Evolutionary conservation across 2,329 filamentous ascomycete genomes (phyloP), one percentile per base, ranked within the genome.

Genomic region (Aureobasidium vineae): DNA sequence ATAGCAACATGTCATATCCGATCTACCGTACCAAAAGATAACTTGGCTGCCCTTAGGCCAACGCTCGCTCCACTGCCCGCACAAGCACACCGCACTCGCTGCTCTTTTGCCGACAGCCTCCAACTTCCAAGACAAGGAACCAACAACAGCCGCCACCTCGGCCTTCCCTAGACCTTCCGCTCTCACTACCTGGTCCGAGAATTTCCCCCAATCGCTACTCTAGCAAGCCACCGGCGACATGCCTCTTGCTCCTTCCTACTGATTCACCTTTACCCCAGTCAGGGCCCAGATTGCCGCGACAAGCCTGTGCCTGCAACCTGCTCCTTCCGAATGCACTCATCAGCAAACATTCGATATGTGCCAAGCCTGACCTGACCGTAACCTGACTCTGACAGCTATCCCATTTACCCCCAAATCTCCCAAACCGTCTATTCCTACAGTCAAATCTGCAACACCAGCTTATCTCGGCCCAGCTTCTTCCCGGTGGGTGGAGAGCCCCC

Each of bases 1-100:
- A 61, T 61, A 61, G 21, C 36, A 45, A 59, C 40, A 59, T 59
- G 54, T 59, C 54, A 59, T 59, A 31, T 45, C 54, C 54, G 54
- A 59, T 59, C 54, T 43, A 59, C 54, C 54, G 54, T 59, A 43
- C 21, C 38, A 19, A n/a, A 43, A 31, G 54, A 56, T 56, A 56
- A 56, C 53, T 56, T 56, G 53, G 53, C 53, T 41, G 36, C 6
- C 3, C 23, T 41, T 56, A 56, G 53, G 33, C 21, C 33, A 56
- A 56, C 53, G 53, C 53, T 56, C 53, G 53, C 33, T 56, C 53
- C 50, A 19, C 31, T 15, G n/a, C 53, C 21, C 33, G 52, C 53
- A 41, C 33, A 41, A 36, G 11, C 15, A 40, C 54, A 26, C 54
- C 36, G 54, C 53, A 43, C 40, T 8, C 15, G 7, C 8, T 16